phyloP scores from a whole-genome alignment of 352 stramenopile species.

The Hyaloperonospora arabidopsidis region DNA sequence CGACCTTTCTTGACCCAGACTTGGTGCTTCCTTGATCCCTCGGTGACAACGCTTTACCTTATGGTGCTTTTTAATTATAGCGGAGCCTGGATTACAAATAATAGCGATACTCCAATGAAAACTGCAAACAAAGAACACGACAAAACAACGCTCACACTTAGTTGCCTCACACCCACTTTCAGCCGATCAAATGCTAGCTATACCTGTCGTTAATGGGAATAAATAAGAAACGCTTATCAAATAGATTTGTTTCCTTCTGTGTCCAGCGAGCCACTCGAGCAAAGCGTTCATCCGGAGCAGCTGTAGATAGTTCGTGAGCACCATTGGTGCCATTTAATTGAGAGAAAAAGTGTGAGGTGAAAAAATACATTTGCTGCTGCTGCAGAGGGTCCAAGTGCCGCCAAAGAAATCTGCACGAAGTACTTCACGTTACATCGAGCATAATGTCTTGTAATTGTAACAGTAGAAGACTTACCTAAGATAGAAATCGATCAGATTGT shows the following conservation, averaged over 20 bases:
- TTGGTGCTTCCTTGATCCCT: neutral
- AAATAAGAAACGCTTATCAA: constrained; percentile 82
- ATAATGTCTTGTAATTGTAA: neutral
- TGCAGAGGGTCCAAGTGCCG: constrained; percentile 55
- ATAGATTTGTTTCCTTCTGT: constrained; percentile 74
- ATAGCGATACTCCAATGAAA: constrained; percentile 88
- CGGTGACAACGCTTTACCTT: constrained; percentile 10
- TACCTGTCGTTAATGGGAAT: constrained; percentile 87
- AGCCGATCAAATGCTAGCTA: neutral
- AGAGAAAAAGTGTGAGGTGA: constrained; percentile 94
- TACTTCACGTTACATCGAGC: constrained; percentile 2
- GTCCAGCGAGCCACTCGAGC: constrained; percentile 71
- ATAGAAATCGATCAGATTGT: constrained; percentile 91
- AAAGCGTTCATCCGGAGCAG: constrained; percentile 42
- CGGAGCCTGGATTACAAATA: constrained; percentile 74
- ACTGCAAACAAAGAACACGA: constrained; percentile 21
- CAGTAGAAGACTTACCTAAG: constrained; percentile 43
- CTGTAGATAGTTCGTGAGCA: constrained; percentile 18
- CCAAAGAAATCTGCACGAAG: constrained; percentile 48
- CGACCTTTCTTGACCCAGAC: constrained; percentile 9
- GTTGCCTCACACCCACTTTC: neutral
- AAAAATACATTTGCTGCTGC: constrained; percentile 82
- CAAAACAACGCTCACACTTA: neutral
- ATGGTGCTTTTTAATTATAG: constrained; percentile 48
- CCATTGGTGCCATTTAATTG: constrained; percentile 64